Conservation (phyloP, 371 early-diverging fungal species). For the Apophysomyces trapeziformis region DNA sequence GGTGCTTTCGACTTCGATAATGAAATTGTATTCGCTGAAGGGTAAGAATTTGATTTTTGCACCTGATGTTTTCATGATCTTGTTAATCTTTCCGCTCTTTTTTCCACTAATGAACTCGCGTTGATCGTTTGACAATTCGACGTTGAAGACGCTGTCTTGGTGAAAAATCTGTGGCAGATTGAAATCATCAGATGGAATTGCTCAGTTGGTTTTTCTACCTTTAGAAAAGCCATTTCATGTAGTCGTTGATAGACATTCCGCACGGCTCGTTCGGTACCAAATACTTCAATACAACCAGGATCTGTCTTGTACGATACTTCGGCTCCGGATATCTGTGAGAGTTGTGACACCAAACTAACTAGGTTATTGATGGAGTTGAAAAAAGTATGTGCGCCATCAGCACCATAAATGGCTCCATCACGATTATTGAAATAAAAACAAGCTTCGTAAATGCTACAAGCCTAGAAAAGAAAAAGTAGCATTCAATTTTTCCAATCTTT, state of each 20-base stretch:
- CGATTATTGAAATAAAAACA: conserved; percentile 55
- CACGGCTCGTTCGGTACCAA: conserved; percentile 62
- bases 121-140: conserved; percentile 83
- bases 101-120: conserved; percentile 93
- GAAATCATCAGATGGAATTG: background rate
- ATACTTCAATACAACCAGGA: conserved; percentile 60
- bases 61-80: conserved; percentile 83
- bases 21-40: conserved; percentile 76
- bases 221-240: conserved; percentile 51
- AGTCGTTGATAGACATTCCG: conserved; percentile 62
- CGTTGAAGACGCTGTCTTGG: conserved; percentile 38
- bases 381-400: conserved; percentile 34
- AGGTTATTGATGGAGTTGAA: conserved; percentile 43
- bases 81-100: conserved; percentile 94
- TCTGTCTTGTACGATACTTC: conserved; percentile 56
- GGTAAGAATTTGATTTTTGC: conserved; percentile 64
- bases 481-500: background rate
- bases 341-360: conserved; percentile 43
- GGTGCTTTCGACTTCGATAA: conserved; percentile 72
- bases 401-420: conserved; percentile 38
- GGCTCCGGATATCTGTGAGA: conserved; percentile 61
- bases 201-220: conserved; percentile 21
- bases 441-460: conserved; percentile 63
- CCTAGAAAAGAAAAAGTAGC: conserved; percentile 30
- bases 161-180: conserved; percentile 30